These are phyloP conservation scores for Rhizoclosmatium globosum DNA, from an alignment of 192 early-diverging fungal genomes.

Conservation along the genomic window DNA sequence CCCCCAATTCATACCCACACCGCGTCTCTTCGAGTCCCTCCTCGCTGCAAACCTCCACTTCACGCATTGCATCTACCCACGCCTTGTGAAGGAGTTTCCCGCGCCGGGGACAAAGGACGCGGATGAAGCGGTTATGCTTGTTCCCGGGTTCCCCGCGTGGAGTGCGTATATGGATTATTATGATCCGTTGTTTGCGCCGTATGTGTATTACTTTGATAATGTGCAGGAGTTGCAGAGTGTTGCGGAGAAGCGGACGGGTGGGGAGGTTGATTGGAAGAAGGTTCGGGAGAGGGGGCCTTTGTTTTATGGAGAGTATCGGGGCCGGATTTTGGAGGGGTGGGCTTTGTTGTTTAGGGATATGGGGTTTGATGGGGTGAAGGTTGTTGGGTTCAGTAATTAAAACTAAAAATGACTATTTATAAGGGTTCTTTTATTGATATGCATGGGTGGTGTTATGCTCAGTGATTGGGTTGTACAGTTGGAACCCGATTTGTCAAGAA, in stretches of 20 bases:
- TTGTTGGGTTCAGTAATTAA: neutral
- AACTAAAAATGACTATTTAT: too few relatives aligned
- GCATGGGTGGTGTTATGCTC: too few relatives aligned
- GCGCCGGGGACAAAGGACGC: neutral
- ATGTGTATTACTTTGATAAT: slow-evolving; percentile 31
- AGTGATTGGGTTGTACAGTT: too few relatives aligned
- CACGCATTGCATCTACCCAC: slow-evolving; percentile 28
- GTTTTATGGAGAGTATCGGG: slow-evolving; percentile 21
- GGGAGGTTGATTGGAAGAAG: slow-evolving; percentile 22
- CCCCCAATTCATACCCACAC: slow-evolving; percentile 25
- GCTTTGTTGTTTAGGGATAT: slow-evolving; percentile 25
- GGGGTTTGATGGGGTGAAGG: slow-evolving; percentile 22
- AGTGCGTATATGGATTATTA: slow-evolving; percentile 34
- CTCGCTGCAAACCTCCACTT: slow-evolving; percentile 8
- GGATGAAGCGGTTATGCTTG: neutral
- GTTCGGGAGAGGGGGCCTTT: slow-evolving; percentile 1
- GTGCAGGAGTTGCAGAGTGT: neutral
- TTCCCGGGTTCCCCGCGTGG: slow-evolving; percentile 18
- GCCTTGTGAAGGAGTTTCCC: slow-evolving; percentile 21
- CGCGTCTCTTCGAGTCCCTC: slow-evolving; percentile 26
- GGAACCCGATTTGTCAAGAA: too few relatives aligned
- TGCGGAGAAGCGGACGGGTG: neutral
- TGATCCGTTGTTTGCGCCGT: slow-evolving; percentile 30
- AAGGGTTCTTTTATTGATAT: too few relatives aligned
- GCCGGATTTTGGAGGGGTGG: slow-evolving; percentile 20